phyloP scores from a whole-genome alignment of 106 monocot species.

The Vanilla planifolia region DNA sequence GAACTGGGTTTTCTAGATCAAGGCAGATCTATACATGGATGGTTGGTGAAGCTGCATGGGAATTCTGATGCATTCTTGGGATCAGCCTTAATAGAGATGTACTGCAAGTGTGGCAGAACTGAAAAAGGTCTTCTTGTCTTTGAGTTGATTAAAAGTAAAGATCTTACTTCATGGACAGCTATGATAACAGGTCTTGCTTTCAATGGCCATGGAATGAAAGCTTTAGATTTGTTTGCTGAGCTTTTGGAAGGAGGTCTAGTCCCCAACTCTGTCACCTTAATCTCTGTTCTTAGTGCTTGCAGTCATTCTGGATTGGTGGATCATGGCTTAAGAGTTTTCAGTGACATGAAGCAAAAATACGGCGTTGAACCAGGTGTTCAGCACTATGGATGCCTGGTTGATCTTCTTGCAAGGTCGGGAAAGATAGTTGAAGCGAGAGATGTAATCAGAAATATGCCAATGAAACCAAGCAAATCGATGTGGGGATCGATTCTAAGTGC shows the following conservation, averaged over 20 bases:
- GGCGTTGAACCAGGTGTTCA: conserved; percentile 40
- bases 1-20: conserved; percentile 33
- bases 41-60: conserved; percentile 27
- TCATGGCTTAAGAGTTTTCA: conserved; percentile 42
- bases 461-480: conserved; percentile 42
- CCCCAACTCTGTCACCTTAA: conserved; percentile 52
- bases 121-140: conserved; percentile 26
- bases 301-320: conserved; percentile 61
- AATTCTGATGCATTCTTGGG: conserved; percentile 44
- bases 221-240: conserved; percentile 44
- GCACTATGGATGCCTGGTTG: conserved; percentile 66
- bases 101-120: conserved; percentile 63
- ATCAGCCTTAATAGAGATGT: conserved; percentile 73
- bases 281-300: conserved; percentile 62
- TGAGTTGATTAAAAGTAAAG: conserved; percentile 28
- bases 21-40: conserved; percentile 47
- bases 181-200: conserved; percentile 57
- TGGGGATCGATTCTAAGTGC: conserved; percentile 65
- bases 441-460: conserved; percentile 35
- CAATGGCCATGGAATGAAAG: conserved; percentile 40
- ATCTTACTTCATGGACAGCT: conserved; percentile 50
- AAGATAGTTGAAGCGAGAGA: conserved; percentile 38
- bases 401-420: conserved; percentile 63
- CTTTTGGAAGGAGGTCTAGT: conserved; percentile 32
- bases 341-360: conserved; percentile 30